Evolutionary conservation across 2,329 filamentous ascomycete genomes (phyloP).

Genomic region (Botrytis fragariae): DNA sequence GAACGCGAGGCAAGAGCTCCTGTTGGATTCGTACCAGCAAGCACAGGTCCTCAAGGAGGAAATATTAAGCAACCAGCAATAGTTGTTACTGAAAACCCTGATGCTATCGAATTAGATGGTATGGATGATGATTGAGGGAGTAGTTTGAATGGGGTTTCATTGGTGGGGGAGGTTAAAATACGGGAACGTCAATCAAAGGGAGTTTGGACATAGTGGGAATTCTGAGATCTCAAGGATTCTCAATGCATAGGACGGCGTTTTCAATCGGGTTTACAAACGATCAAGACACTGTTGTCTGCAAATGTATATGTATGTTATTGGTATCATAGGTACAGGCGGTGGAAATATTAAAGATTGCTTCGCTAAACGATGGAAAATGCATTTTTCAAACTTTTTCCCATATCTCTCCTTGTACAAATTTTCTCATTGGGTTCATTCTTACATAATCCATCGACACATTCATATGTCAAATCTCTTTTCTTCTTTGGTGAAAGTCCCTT

Average conservation of each 20-base stretch:
- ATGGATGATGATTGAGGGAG: slow-evolving; percentile 42
- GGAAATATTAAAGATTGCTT: slow-evolving; percentile 10
- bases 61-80: slow-evolving; percentile 46
- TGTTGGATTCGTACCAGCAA: slow-evolving; percentile 86
- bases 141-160: not conserved
- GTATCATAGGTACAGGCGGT: slow-evolving; percentile 9
- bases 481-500: not conserved
- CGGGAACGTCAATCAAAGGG: slow-evolving; percentile 15
- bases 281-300: slow-evolving; percentile 2
- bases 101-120: slow-evolving; percentile 74
- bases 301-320: slow-evolving; percentile 19
- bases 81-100: slow-evolving; percentile 64
- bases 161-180: slow-evolving; percentile 8
- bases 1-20: slow-evolving; percentile 87
- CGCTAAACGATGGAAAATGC: not conserved
- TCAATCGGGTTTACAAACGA: slow-evolving; percentile 10
- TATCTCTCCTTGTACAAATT: not conserved
- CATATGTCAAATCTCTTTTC: not conserved
- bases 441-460: not conserved
- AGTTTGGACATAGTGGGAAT: slow-evolving; percentile 19
- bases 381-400: not conserved
- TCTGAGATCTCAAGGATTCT: slow-evolving; percentile 7
- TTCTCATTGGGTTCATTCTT: not conserved
- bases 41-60: slow-evolving; percentile 66
- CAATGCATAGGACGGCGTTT: slow-evolving; percentile 27